These are phyloP conservation scores for Polytrichum commune DNA, from an alignment of 225 moss, liverwort and hornwort species.

Conservation along the genomic window DNA sequence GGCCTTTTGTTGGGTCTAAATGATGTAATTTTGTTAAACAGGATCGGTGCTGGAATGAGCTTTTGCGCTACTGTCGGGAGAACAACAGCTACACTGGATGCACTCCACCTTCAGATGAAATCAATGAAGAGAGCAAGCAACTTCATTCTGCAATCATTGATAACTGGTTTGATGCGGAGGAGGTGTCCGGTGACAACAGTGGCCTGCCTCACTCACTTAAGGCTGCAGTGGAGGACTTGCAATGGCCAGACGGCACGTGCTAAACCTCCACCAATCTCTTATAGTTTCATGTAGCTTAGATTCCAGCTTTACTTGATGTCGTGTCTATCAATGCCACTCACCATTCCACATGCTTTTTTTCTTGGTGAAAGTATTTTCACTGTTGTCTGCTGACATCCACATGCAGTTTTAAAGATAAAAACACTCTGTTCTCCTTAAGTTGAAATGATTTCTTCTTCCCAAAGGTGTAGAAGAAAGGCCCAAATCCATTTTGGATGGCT, in stretches of 20 bases:
- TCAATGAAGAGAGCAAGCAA: slow-evolving; percentile 44
- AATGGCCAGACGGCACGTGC: slow-evolving; percentile 59
- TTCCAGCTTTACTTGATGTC: no score
- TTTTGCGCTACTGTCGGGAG: slow-evolving; percentile 50
- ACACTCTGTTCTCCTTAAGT: slow-evolving; percentile 1
- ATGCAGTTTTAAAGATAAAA: slow-evolving; percentile 5
- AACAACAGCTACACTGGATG: slow-evolving; percentile 55
- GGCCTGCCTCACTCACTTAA: slow-evolving; percentile 38
- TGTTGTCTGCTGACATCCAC: slow-evolving; percentile 13
- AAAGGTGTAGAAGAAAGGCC: slow-evolving; percentile 11
- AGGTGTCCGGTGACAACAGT: slow-evolving; percentile 22
- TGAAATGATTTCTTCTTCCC: slow-evolving; percentile 11
- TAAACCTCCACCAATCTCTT: slow-evolving; percentile 7
- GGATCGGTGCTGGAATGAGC: slow-evolving; percentile 64
- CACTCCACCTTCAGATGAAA: slow-evolving; percentile 44
- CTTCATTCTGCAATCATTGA: slow-evolving; percentile 39
- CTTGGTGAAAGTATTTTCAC: no score
- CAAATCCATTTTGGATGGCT: slow-evolving; percentile 13
- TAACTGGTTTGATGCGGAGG: slow-evolving; percentile 48
- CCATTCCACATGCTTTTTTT: no score
- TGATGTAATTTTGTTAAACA: slow-evolving; percentile 1
- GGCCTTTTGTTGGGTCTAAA: no score
- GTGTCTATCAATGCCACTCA: no score
- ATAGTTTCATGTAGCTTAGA: no score
- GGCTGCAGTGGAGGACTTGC: slow-evolving; percentile 43